Evolutionary conservation across 2,329 filamentous ascomycete species (phyloP), one percentile per base, ranked within the genome.

Genomic region (Claviceps maximensis): DNA sequence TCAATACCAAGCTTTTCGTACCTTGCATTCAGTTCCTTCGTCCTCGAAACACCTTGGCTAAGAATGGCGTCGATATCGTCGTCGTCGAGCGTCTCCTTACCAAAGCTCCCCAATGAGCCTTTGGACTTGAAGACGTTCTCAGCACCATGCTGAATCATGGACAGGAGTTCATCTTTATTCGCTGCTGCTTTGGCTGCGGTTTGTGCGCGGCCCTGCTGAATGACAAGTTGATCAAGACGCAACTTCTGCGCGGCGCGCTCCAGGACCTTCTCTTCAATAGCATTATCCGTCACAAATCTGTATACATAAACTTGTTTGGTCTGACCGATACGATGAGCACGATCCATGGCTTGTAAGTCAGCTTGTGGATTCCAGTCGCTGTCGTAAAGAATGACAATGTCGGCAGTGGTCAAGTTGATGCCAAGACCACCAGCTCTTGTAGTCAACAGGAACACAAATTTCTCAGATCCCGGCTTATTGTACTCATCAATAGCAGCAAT

Each of bases 331-430:
- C 93, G 89, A 72, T 98, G 93, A 50, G 93, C 93, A 65, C 93
- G 87, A 64, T 98, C 93, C 93, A 98, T 98, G 53, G 93, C 93
- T 69, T 98, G 93, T 55, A 98, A 72, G 81, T 98, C 93, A 19
- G 93, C 93, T 69, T 98, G 93, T 10, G 93, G 93, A 63, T 96
- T 97, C 93, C 93, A 98, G 66, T 98, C 93, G 62, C 90, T 96
- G 68, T 98, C 93, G 64, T 93, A 98, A 7, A 98, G 80, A 31
- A 98, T 81, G 54, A 98, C 93, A 63, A 97, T 95, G 62, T 98
- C 93, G 53, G 93, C 93, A 56, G 80, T 85, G 0, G 93, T 98
- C 65, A 98, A 73, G 66, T 98, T 98, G 75, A 98, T 98, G 63
- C 93, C 93, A 52, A 98, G 73, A 62, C 93, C 93, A 75, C 93